Conservation (phyloP, 2,329 filamentous ascomycete species). For the Penicillium brasilianum region DNA sequence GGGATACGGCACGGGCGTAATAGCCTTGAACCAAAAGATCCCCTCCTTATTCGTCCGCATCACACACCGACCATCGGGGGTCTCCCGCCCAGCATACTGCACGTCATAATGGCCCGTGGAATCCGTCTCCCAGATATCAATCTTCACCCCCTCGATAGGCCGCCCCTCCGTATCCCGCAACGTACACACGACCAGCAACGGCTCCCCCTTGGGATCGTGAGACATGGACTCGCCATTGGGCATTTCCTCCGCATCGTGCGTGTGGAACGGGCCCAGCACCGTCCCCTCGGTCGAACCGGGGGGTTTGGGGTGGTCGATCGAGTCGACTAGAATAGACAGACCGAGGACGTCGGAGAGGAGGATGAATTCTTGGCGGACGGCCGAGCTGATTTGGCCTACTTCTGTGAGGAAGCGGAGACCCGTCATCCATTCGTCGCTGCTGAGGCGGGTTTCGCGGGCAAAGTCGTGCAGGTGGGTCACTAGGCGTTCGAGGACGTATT, state of each 20-base stretch:
- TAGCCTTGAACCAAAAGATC: slow-evolving; percentile 81
- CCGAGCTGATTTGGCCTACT: slow-evolving; percentile 74
- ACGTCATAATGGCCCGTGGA: slow-evolving; percentile 82
- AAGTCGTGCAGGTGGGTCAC: slow-evolving; percentile 83
- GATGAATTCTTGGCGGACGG: slow-evolving; percentile 82
- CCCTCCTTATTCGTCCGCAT: slow-evolving; percentile 73
- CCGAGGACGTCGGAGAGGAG: slow-evolving; percentile 80
- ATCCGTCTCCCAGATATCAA: slow-evolving; percentile 88
- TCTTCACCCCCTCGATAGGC: slow-evolving; percentile 68
- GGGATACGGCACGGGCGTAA: slow-evolving; percentile 82
- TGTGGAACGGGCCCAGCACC: slow-evolving; percentile 82
- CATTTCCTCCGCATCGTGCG: slow-evolving; percentile 69
- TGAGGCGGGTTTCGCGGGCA: slow-evolving; percentile 76
- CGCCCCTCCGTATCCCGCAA: slow-evolving; percentile 68
- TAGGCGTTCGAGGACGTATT: slow-evolving; percentile 73
- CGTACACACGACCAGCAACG: slow-evolving; percentile 74
- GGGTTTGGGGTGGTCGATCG: slow-evolving; percentile 82
- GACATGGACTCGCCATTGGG: slow-evolving; percentile 66
- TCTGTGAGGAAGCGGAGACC: slow-evolving; percentile 73
- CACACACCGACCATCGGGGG: slow-evolving; percentile 74
- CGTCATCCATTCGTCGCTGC: slow-evolving; percentile 78
- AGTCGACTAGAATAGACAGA: slow-evolving; percentile 78
- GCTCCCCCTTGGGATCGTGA: slow-evolving; percentile 70
- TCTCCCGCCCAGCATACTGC: slow-evolving; percentile 68
- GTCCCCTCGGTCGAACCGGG: slow-evolving; percentile 73